Percentiles rank a stretch among this genome's conserved stretches.
Conservation (phyloP, 2,329 filamentous ascomycete species). For the Fusarium sterilihyphosum region DNA sequence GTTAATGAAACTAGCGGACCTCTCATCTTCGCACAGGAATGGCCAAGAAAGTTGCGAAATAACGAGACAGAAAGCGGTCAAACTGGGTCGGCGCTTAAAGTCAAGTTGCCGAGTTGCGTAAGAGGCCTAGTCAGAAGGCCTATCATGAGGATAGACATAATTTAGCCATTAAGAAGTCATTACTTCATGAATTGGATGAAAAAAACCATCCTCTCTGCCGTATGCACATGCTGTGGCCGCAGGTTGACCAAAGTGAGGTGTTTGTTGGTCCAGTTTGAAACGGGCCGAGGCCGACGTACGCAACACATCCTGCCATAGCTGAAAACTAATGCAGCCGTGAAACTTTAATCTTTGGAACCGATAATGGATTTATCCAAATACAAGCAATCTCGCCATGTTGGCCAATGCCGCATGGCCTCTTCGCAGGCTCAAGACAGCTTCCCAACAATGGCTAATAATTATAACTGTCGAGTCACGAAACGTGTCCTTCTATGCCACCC, state of each 20-base stretch:
- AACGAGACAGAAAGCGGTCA: neutral
- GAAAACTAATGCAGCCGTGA: neutral
- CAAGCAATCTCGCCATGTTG: neutral
- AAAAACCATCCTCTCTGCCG: accelerated
- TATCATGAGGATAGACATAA: neutral
- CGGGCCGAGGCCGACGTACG: neutral
- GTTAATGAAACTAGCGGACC: neutral
- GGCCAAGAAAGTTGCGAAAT: too few species aligned
- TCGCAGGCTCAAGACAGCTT: neutral
- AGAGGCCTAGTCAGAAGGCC: neutral
- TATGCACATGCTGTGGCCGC: neutral
- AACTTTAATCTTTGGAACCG: neutral
- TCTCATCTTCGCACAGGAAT: neutral
- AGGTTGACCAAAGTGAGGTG: neutral
- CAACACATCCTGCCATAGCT: neutral
- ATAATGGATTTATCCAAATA: neutral
- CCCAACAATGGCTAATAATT: neutral
- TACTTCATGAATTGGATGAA: accelerated
- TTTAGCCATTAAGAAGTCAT: neutral
- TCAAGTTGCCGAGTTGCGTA: neutral
- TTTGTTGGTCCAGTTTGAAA: neutral
- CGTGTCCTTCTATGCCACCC: neutral
- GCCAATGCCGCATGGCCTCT: accelerated
- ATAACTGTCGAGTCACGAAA: neutral
- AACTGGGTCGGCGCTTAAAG: neutral